Evolutionary conservation across 305 asterid species (phyloP), one percentile per base, ranked within the genome.

Genomic region (Fraxinus floribunda): DNA sequence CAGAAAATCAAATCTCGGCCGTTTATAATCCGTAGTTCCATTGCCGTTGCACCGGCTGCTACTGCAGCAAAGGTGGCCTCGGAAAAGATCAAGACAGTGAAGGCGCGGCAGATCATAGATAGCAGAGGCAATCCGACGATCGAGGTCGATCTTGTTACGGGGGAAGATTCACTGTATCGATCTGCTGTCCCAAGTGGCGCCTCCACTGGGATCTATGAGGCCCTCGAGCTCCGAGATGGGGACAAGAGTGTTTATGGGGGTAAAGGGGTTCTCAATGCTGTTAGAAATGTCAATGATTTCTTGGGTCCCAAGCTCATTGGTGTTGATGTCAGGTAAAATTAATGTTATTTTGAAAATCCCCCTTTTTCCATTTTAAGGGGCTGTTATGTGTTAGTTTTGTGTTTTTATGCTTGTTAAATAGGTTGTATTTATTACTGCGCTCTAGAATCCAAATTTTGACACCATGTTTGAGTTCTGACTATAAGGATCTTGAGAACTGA

Each of bases 161-260:
- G 83, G 76, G 97, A 92, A 86, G 96, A 84, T 49, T 82, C 89
- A 57, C 88, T 95, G 6, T 93, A 89, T 55, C 91, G 98, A 60
- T 95, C 99, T 71, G 99, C 98, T 30, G 98, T 94, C 55, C 99
- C 99, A 11, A 96, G 99, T 85, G 99, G 98, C 18, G 99, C 99
- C 76, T 94, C 99, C 57, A 96, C 98, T 29, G 99, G 99, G 89
- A 94, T 95, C 87, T 95, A 95, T 80, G 98, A 95, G 91, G 98
- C 99, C 1, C 88, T 95, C 55, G 98, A 95, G 92, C 92, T 95
- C 62, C 92, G 98, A 88, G 99, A 95, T 80, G 98, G 94, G 11
- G 97, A 95, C 82, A 91, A 92, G 86, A 83, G 83, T 75, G 95
- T 93, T 6, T 95, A 91, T 83, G 99, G 98, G 9, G 99, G 98